phyloP scores from a whole-genome alignment of 2,329 filamentous ascomycete species.

The Paecilomyces sp. region DNA sequence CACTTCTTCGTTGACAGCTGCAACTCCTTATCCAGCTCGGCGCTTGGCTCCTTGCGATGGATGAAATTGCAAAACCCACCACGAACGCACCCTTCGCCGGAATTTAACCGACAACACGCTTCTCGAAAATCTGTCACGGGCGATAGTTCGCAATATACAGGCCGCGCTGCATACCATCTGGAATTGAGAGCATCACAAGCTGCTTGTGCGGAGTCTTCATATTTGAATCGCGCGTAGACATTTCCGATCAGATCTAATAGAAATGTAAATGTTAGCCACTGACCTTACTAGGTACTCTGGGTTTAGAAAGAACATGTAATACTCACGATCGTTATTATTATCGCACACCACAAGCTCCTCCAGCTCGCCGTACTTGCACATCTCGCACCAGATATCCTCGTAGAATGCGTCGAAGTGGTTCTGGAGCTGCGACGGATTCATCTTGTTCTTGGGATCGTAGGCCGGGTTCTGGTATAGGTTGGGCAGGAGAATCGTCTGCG shows the following conservation, averaged over 20 bases:
- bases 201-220: slow-evolving; percentile 90
- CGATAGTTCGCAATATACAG: slow-evolving; percentile 95
- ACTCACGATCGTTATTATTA: slow-evolving; percentile 94
- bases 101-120: slow-evolving; percentile 91
- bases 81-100: slow-evolving; percentile 87
- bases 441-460: slow-evolving; percentile 93
- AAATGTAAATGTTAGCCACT: background rate
- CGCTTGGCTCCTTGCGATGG: slow-evolving; percentile 86
- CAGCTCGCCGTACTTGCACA: slow-evolving; percentile 96
- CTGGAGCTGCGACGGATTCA: slow-evolving; percentile 92
- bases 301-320: background rate
- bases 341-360: slow-evolving; percentile 98
- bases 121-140: slow-evolving; percentile 98
- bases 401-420: slow-evolving; percentile 99
- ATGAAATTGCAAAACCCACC: slow-evolving; percentile 99
- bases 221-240: slow-evolving; percentile 99
- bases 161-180: slow-evolving; percentile 93
- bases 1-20: slow-evolving; percentile 92
- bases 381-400: slow-evolving; percentile 99
- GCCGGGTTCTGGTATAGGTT: slow-evolving; percentile 99
- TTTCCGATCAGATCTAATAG: slow-evolving; percentile 83
- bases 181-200: slow-evolving; percentile 92
- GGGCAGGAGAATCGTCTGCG: slow-evolving; percentile 92
- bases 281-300: background rate
- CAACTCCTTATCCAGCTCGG: slow-evolving; percentile 83